phyloP scores from a whole-genome alignment of 176 grass and related monocot species.

The Lolium rigidum region DNA sequence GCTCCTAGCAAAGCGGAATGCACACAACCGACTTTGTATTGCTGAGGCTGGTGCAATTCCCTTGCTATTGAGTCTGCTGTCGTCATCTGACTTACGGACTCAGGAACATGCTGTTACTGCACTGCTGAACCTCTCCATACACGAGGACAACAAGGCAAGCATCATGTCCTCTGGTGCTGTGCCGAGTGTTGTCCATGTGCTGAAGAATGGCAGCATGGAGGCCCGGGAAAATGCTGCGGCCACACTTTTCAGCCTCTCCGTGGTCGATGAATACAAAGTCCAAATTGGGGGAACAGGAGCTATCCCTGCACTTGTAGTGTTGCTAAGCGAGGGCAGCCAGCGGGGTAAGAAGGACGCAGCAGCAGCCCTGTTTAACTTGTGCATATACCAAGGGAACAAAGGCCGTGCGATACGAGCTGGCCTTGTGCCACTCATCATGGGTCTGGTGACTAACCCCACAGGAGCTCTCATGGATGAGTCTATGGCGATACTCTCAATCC shows the following conservation, averaged over 20 bases:
- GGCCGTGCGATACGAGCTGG: conserved; percentile 78
- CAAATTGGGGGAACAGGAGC: conserved; percentile 77
- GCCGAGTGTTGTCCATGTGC: conserved; percentile 74
- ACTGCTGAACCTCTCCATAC: conserved; percentile 89
- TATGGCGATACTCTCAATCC: conserved; percentile 87
- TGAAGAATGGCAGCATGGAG: conserved; percentile 91
- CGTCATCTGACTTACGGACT: conserved; percentile 59
- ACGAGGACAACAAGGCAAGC: conserved; percentile 81
- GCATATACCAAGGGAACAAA: conserved; percentile 97
- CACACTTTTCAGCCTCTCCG: conserved; percentile 92
- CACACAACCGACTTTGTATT: conserved; percentile 83
- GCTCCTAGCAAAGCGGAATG: conserved; percentile 80
- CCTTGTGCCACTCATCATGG: conserved; percentile 85
- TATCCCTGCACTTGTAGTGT: conserved; percentile 77
- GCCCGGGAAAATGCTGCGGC: conserved; percentile 96
- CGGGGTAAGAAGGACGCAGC: conserved; percentile 95
- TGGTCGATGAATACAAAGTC: conserved; percentile 89
- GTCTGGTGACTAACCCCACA: conserved; percentile 66
- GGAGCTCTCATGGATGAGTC: conserved; percentile 75
- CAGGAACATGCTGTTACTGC: conserved; percentile 96
- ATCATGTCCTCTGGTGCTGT: conserved; percentile 82
- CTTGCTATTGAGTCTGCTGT: conserved; percentile 64
- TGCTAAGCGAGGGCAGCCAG: conserved; percentile 84
- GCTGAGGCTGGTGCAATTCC: conserved; percentile 91
- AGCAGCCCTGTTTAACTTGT: conserved; percentile 91